These are phyloP conservation scores for Pilobolus umbonatus DNA, from an alignment of 192 early-diverging fungal species.

Conservation along the genomic window DNA sequence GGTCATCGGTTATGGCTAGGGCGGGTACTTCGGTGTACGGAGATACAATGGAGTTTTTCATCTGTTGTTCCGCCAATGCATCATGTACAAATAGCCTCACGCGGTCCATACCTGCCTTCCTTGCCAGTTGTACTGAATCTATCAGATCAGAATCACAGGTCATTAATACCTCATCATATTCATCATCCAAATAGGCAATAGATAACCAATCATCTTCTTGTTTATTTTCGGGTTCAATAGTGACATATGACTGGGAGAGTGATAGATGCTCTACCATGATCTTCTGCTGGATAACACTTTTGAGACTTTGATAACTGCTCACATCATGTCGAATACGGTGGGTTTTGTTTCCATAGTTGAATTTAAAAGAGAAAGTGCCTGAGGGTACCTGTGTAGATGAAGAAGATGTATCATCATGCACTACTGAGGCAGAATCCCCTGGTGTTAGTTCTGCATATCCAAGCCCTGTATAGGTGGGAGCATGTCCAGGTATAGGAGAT, in stretches of 20 bases:
- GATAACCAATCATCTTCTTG: slow-evolving; percentile 35
- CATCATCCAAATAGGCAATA: slow-evolving; percentile 81
- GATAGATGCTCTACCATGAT: slow-evolving; percentile 27
- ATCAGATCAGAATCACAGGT: slow-evolving; percentile 66
- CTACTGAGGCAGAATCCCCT: slow-evolving; percentile 18
- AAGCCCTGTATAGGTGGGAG: slow-evolving; percentile 6
- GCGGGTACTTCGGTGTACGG: background rate
- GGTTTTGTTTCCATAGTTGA: slow-evolving; percentile 50
- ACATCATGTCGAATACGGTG: slow-evolving; percentile 56
- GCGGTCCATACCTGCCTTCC: slow-evolving; percentile 63
- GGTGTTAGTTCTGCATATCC: slow-evolving; percentile 21
- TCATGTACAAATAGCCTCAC: slow-evolving; percentile 63
- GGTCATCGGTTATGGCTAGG: background rate
- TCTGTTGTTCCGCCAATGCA: slow-evolving; percentile 15
- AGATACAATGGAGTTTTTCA: background rate
- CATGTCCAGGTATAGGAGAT: slow-evolving; percentile 8
- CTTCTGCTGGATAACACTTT: slow-evolving; percentile 45
- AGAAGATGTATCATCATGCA: slow-evolving; percentile 18
- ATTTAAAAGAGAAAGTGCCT: slow-evolving; percentile 55
- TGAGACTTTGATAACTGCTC: slow-evolving; percentile 35
- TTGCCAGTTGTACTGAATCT: slow-evolving; percentile 77
- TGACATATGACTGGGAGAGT: slow-evolving; percentile 21
- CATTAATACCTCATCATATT: slow-evolving; percentile 77
- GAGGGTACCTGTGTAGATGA: slow-evolving; percentile 13
- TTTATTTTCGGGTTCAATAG: slow-evolving; percentile 20